Percentiles rank a stretch among this genome's conserved stretches.
These are phyloP conservation scores for Trichoderma guizhouense DNA, from an alignment of 2,329 filamentous ascomycete species.

Conservation along the genomic window DNA sequence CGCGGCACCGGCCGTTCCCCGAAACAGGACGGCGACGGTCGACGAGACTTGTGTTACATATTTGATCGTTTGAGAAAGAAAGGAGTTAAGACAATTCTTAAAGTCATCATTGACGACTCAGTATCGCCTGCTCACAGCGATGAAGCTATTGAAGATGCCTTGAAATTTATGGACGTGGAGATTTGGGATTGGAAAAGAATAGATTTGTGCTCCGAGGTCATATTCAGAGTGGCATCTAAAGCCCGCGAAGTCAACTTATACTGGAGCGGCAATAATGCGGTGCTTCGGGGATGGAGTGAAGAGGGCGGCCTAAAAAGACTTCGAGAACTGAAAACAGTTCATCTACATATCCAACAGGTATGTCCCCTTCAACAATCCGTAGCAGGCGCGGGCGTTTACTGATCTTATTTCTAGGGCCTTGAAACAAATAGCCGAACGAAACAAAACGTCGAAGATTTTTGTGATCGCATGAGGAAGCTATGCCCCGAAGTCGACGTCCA, in stretches of 20 bases:
- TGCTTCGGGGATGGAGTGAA: slow-evolving; percentile 32
- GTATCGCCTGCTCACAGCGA: slow-evolving; percentile 27
- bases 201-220: slow-evolving; percentile 28
- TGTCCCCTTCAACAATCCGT: background rate
- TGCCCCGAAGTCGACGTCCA: slow-evolving; percentile 16
- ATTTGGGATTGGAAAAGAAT: slow-evolving; percentile 31
- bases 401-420: slow-evolving; percentile 19
- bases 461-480: slow-evolving; percentile 19
- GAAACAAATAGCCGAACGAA: slow-evolving; percentile 20
- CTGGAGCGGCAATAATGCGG: slow-evolving; percentile 34
- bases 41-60: slow-evolving; percentile 24
- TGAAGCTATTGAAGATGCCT: slow-evolving; percentile 27
- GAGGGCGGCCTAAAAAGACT: slow-evolving; percentile 26
- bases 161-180: slow-evolving; percentile 28
- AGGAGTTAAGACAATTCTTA: slow-evolving; percentile 28
- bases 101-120: slow-evolving; percentile 30
- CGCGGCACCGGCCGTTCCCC: slow-evolving; percentile 12
- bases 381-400: background rate
- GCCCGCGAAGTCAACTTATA: slow-evolving; percentile 26
- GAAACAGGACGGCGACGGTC: slow-evolving; percentile 14
- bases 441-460: slow-evolving; percentile 21
- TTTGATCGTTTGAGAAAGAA: slow-evolving; percentile 30
- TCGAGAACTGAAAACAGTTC: slow-evolving; percentile 25
- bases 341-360: slow-evolving; percentile 24
- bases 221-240: slow-evolving; percentile 19